These are phyloP conservation scores for Drechslerella stenobrocha DNA, from an alignment of 2,329 filamentous ascomycete genomes.

Conservation along the genomic window DNA sequence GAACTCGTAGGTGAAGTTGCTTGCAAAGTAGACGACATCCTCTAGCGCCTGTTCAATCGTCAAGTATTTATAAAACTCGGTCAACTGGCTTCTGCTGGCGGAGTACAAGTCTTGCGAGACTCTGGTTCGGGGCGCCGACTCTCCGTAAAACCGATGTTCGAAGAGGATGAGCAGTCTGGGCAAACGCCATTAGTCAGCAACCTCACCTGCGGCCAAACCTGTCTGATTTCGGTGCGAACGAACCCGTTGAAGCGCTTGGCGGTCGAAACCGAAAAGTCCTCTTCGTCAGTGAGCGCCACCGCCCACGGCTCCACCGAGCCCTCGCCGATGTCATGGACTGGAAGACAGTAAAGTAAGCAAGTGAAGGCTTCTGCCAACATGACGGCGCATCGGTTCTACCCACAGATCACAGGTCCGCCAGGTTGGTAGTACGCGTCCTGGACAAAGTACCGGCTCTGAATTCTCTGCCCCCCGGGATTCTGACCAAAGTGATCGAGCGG, in stretches of 20 bases:
- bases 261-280: conserved; percentile 49
- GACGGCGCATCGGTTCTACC: conserved; percentile 10
- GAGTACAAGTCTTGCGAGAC: conserved; percentile 8
- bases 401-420: conserved; percentile 52
- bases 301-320: conserved; percentile 32
- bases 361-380: not conserved
- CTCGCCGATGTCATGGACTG: conserved; percentile 52
- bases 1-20: conserved; percentile 55
- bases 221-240: conserved; percentile 3
- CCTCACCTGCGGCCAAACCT: not conserved
- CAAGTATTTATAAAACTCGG: conserved; percentile 55
- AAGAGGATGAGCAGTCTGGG: conserved; percentile 50
- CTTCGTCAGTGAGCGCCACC: conserved; percentile 30
- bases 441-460: conserved; percentile 52
- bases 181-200: conserved; percentile 2
- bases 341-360: not conserved
- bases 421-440: conserved; percentile 51
- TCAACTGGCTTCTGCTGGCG: conserved; percentile 52
- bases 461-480: conserved; percentile 28
- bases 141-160: conserved; percentile 56
- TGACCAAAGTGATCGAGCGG: conserved; percentile 51
- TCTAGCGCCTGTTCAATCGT: conserved; percentile 57
- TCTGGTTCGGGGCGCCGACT: conserved; percentile 54
- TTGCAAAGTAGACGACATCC: conserved; percentile 57
- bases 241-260: conserved; percentile 49